Percentiles rank a stretch among this genome's conserved stretches.
These are phyloP conservation scores for Lentinus brumalis DNA, from an alignment of 768 basidiomycete genomes.

Conservation along the genomic window DNA sequence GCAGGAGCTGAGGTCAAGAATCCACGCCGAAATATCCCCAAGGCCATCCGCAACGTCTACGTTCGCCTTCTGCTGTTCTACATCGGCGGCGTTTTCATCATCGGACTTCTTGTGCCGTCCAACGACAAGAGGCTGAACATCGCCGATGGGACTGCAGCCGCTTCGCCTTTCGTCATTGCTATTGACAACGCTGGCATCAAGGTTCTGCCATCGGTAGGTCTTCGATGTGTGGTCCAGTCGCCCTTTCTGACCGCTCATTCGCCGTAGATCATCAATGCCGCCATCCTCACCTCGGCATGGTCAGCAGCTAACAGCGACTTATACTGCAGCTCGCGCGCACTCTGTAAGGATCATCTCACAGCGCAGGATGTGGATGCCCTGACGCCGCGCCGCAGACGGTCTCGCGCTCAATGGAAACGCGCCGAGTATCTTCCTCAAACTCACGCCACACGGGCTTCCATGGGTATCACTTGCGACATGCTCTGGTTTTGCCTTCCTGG, in stretches of 20 bases:
- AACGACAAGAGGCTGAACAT: slow-evolving; percentile 45
- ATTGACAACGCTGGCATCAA: slow-evolving; percentile 58
- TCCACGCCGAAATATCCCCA: slow-evolving; percentile 47
- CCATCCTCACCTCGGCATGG: slow-evolving; percentile 38
- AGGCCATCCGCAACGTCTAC: slow-evolving; percentile 48
- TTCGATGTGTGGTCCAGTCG: neutral
- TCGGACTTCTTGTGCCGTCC: slow-evolving; percentile 52
- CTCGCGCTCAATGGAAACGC: slow-evolving; percentile 57
- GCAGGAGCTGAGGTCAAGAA: slow-evolving; percentile 54
- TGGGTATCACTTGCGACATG: slow-evolving; percentile 39
- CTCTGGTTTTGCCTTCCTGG: slow-evolving; percentile 36
- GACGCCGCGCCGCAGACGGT: slow-evolving; percentile 41
- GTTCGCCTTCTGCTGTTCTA: slow-evolving; percentile 53
- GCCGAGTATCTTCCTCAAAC: slow-evolving; percentile 50
- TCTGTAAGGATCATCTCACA: slow-evolving; percentile 31
- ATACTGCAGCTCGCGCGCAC: slow-evolving; percentile 40
- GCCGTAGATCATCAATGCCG: slow-evolving; percentile 32
- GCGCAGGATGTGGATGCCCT: no score
- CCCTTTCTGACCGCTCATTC: neutral
- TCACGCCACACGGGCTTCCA: slow-evolving; percentile 43
- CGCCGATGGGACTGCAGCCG: slow-evolving; percentile 40
- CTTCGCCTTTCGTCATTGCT: slow-evolving; percentile 62
- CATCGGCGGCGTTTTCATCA: slow-evolving; percentile 44
- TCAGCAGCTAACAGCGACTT: slow-evolving; percentile 44
- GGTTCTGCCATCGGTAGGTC: slow-evolving; percentile 50